A percentile compares a stretch with the other conserved stretches of the same genome.
These are phyloP conservation scores for Naumovozyma dairenensis DNA, from an alignment of 805 yeast genomes.

Conservation along the genomic window DNA sequence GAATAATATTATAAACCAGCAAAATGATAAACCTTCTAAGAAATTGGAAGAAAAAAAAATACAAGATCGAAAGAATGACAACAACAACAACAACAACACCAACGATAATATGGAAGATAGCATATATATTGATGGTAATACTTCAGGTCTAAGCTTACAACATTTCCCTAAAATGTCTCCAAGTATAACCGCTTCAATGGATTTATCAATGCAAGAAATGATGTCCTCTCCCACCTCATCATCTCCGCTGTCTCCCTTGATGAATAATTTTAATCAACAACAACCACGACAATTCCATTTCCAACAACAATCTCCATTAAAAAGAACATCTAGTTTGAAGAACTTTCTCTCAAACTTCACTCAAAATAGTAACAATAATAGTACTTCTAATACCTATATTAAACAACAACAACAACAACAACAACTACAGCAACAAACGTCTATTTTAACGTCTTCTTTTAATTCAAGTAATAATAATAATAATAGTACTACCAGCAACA, in stretches of 20 bases:
- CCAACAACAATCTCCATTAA: conserved; percentile 5
- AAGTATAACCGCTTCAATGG: conserved; percentile 11
- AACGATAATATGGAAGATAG: conserved; percentile 8
- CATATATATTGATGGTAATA: conserved; percentile 17
- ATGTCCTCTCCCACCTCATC: conserved; percentile 11
- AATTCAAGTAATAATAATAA: too few relatives aligned
- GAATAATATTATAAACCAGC: not conserved
- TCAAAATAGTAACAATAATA: too few relatives aligned
- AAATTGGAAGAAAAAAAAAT: not conserved
- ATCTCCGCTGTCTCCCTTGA: conserved; percentile 3
- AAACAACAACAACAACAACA: too few relatives aligned
- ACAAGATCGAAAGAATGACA: not conserved
- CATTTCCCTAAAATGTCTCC: conserved; percentile 15
- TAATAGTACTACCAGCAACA: too few relatives aligned
- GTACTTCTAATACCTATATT: too few relatives aligned
- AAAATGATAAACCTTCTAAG: not conserved
- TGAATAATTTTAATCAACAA: conserved; percentile 4
- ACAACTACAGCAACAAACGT: too few relatives aligned
- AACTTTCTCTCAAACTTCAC: conserved; percentile 10
- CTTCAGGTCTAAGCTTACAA: conserved; percentile 15
- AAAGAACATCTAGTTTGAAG: conserved; percentile 19
- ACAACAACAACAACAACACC: not conserved
- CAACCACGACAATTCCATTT: conserved; percentile 15
- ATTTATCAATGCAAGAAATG: conserved; percentile 17
- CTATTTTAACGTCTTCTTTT: too few relatives aligned